A percentile compares a stretch with the other conserved stretches of the same genome.
Conservation (phyloP, 345 rosid genomes). For the Gynandropsis gynandra region DNA sequence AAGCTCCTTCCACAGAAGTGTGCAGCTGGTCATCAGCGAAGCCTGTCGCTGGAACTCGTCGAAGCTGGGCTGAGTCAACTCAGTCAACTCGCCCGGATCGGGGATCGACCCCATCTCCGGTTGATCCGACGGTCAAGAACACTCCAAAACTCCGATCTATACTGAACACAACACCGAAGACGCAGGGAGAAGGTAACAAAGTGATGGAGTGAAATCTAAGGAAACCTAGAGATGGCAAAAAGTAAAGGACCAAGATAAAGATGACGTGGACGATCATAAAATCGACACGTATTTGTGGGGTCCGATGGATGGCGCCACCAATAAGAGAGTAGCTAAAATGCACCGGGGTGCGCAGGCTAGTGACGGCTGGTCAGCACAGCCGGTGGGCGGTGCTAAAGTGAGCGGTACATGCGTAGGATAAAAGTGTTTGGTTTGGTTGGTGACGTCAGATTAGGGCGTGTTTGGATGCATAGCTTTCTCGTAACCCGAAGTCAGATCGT, state of each 20-base stretch:
- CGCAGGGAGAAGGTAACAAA: constrained; percentile 7
- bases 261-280: constrained; percentile 38
- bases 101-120: constrained; percentile 81
- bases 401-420: constrained; percentile 25
- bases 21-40: constrained; percentile 95
- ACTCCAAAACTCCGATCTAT: constrained; percentile 8
- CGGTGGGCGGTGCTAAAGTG: constrained; percentile 3
- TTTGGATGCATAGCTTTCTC: constrained; percentile 41
- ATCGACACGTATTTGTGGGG: constrained; percentile 42
- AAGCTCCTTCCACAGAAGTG: constrained; percentile 95
- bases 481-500: constrained; percentile 38
- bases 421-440: neutral
- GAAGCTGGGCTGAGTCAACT: constrained; percentile 74
- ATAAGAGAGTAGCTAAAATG: constrained; percentile 23
- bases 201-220: constrained; percentile 19
- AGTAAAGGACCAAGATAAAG: constrained; percentile 18
- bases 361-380: neutral
- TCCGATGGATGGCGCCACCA: constrained; percentile 24
- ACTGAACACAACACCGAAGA: neutral
- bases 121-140: constrained; percentile 6
- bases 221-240: constrained; percentile 35
- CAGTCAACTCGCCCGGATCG: constrained; percentile 90
- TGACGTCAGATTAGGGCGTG: constrained; percentile 26
- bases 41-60: constrained; percentile 93
- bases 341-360: constrained; percentile 27